Evolutionary conservation across 2,329 filamentous ascomycete genomes (phyloP).

Genomic region (Aspergillus transmontanensis): DNA sequence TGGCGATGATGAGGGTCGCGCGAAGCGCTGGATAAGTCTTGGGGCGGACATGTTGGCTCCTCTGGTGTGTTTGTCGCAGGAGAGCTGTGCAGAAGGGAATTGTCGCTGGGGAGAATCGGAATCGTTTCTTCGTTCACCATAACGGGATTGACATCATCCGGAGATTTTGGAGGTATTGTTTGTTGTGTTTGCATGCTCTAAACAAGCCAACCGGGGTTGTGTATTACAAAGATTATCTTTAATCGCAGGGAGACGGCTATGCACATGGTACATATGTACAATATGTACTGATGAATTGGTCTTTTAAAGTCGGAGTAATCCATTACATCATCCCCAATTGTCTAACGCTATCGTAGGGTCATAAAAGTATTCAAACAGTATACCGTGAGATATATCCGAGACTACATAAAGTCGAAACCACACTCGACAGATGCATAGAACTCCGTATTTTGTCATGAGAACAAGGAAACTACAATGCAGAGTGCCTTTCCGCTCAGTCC

Average conservation of each 20-base stretch:
- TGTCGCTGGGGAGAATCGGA: conserved; percentile 4
- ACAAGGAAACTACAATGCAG: conserved; percentile 19
- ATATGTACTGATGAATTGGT: neutral
- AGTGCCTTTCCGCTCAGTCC: conserved; percentile 11
- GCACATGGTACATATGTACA: neutral
- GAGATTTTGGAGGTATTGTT: conserved; percentile 29
- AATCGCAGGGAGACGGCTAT: neutral
- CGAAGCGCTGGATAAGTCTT: conserved; percentile 48
- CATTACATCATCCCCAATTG: conserved; percentile 6
- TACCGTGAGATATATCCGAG: conserved; percentile 23
- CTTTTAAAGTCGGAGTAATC: neutral
- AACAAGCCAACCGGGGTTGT: conserved; percentile 15
- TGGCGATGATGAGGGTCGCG: conserved; percentile 40
- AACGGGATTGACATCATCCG: conserved; percentile 43
- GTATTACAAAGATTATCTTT: conserved; percentile 10
- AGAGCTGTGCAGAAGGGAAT: conserved; percentile 4
- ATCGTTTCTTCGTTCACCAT: conserved; percentile 15
- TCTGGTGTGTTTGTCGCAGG: neutral
- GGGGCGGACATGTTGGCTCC: conserved; percentile 48
- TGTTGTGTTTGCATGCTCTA: conserved; percentile 37
- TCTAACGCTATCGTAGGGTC: conserved; percentile 22
- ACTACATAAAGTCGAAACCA: conserved; percentile 17
- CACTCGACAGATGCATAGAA: conserved; percentile 23
- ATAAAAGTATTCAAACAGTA: conserved; percentile 25
- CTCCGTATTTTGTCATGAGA: conserved; percentile 24